Evolutionary conservation across 2,329 filamentous ascomycete genomes (phyloP).

Genomic region (Stylonectria norvegica): DNA sequence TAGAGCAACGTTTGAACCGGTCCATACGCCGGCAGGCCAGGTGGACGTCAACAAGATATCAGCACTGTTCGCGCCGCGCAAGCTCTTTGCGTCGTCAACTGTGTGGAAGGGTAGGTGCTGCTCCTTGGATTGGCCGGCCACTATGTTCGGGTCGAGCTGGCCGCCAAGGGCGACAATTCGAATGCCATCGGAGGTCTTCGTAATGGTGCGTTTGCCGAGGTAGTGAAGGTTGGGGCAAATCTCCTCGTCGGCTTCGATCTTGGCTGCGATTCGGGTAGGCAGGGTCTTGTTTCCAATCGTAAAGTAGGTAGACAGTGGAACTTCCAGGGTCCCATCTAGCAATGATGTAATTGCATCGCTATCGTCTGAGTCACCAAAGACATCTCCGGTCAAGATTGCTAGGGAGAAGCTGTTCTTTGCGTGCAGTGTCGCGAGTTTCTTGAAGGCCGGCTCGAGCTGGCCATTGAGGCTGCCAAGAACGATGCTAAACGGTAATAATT

Average conservation of each 20-base stretch:
- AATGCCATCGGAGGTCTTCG: conserved; percentile 86
- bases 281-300: conserved; percentile 72
- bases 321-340: conserved; percentile 65
- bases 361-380: conserved; percentile 65
- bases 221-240: conserved; percentile 90
- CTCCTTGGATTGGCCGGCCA: conserved; percentile 63
- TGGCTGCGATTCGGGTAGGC: conserved; percentile 66
- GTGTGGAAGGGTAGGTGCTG: conserved; percentile 76
- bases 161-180: conserved; percentile 86
- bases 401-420: conserved; percentile 85
- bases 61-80: conserved; percentile 72
- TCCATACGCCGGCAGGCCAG: conserved; percentile 75
- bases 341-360: conserved; percentile 60
- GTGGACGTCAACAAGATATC: conserved; percentile 85
- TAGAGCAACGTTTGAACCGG: conserved; percentile 63
- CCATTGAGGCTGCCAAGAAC: conserved; percentile 83
- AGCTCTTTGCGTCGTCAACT: conserved; percentile 68
- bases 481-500: conserved; percentile 48
- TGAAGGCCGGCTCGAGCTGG: conserved; percentile 69
- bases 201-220: conserved; percentile 79
- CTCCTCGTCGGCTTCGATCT: conserved; percentile 68
- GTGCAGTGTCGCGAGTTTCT: conserved; percentile 77
- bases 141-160: conserved; percentile 57
- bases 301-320: conserved; percentile 89
- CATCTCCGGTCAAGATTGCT: conserved; percentile 77